phyloP scores from a whole-genome alignment of 768 basidiomycete genomes.

The Xerocomellus dryophilus region DNA sequence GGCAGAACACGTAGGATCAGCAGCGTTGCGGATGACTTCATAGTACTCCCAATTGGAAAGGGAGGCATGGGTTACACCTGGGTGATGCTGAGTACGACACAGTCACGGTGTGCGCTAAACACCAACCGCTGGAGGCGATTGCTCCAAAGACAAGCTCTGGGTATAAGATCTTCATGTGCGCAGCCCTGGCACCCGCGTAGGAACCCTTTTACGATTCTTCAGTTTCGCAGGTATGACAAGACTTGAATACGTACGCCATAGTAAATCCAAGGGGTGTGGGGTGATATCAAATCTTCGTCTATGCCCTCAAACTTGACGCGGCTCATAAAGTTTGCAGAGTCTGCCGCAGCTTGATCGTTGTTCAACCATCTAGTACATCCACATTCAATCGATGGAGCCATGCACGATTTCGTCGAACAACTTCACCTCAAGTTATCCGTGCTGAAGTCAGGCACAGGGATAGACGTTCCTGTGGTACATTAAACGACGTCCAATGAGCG shows the following conservation, averaged over 20 bases:
- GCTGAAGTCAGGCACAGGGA: conserved; percentile 72
- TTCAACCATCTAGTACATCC: conserved; percentile 65
- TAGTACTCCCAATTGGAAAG: conserved; percentile 85
- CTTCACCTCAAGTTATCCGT: conserved; percentile 75
- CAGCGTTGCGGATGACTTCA: conserved; percentile 72
- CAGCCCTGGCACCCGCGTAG: conserved; percentile 90
- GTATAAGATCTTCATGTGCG: conserved; percentile 85
- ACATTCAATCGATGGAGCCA: neutral
- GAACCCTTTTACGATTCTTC: conserved; percentile 54
- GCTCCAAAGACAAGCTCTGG: conserved; percentile 87
- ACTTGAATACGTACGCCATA: conserved; percentile 66
- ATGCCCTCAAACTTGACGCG: conserved; percentile 74
- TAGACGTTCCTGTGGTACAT: conserved; percentile 56
- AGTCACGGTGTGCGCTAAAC: neutral
- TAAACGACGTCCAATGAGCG: neutral
- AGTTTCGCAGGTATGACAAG: neutral
- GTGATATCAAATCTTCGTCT: conserved; percentile 65
- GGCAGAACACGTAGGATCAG: conserved; percentile 58
- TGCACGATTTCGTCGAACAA: neutral
- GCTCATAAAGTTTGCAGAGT: conserved; percentile 89
- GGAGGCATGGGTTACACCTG: conserved; percentile 83
- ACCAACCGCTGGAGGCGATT: conserved; percentile 79
- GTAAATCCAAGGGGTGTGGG: conserved; percentile 83
- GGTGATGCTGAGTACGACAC: neutral
- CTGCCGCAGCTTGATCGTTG: conserved; percentile 85